Conservation (phyloP, 1,284 basidiomycete genomes). For the Salmacisia buchloeana region DNA sequence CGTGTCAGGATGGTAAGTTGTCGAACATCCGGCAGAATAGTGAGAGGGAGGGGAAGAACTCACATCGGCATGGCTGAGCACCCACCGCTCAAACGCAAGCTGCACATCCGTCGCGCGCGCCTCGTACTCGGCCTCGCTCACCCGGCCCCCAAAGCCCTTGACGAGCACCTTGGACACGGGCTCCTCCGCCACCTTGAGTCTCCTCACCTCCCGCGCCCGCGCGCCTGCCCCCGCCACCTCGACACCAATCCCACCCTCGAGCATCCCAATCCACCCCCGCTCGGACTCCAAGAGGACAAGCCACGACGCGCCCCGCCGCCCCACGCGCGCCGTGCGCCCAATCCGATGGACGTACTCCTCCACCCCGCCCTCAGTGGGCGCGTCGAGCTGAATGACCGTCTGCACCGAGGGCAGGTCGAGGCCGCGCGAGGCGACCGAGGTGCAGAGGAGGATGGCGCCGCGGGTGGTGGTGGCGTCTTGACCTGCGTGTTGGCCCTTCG, state of each 20-base stretch:
- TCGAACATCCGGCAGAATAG: not conserved
- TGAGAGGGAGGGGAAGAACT: constrained; percentile 34
- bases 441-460: constrained; percentile 75
- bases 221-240: constrained; percentile 25
- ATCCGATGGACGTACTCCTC: constrained; percentile 97
- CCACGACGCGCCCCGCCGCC: constrained; percentile 83
- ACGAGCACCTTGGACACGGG: constrained; percentile 29
- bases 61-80: constrained; percentile 68
- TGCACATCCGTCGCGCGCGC: constrained; percentile 91
- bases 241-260: constrained; percentile 67
- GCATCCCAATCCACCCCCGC: constrained; percentile 79
- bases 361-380: constrained; percentile 92
- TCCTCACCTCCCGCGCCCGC: not conserved
- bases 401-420: constrained; percentile 93
- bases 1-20: not conserved
- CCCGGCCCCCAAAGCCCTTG: constrained; percentile 75
- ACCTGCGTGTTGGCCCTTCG: constrained; percentile 14
- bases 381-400: constrained; percentile 90
- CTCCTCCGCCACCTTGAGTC: constrained; percentile 5
- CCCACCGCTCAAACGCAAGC: constrained; percentile 91
- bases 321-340: constrained; percentile 91
- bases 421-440: constrained; percentile 93
- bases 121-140: constrained; percentile 66
- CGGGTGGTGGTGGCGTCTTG: not conserved
- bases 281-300: constrained; percentile 82